Base-by-base conservation (phyloP, 805 yeast genomes). In the Saturnispora ahearnii region DNA sequence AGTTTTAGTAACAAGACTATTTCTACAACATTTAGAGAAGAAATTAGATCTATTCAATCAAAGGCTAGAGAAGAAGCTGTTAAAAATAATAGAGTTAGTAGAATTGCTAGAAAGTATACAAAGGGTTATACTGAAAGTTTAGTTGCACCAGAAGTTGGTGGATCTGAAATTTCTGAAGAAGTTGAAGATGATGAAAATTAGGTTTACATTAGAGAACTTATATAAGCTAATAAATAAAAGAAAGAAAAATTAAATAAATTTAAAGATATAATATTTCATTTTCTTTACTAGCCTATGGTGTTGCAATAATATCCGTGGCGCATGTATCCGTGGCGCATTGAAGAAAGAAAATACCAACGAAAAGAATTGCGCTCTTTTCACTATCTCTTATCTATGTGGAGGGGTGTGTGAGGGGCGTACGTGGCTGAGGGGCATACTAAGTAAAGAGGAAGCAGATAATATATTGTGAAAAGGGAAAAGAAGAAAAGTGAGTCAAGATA, bases 1-100 rank as follows among this genome's bases (percentile, higher is more conserved):
- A 76, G 82, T 8, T 85, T 90, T 64, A 78, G 87, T 48, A 93
- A 93, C 69, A 72, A 78, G 53, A 74, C 91, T 13, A 90, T 90
- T 18, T 78, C 96, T 60, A 72, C 72, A 44, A 70, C 84, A 3
- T 83, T 91, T 67, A 77, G 75, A 44, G 73, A 69, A 10, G 83
- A 82, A 52, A 70, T 87, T 62, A 70, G 64, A 46, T 63, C 62
- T 2, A 65, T 84, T 46, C 87, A 84, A 68, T 59, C 54, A 11
- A 60, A 59, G 41, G 91, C 91, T 18, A 74, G 77, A 58, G 73
- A 67, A 36, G 81, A 76, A 53, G 87, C 89, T 24, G 62, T 64
- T 49, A 62, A 62, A 26, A 59, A 68, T 3, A 87, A 88, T 32
- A 75, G 73, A 53, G 79, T 84, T 38, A 82, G 89, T 5, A 78